These are phyloP conservation scores for Suhomyces tanzawaensis DNA, from an alignment of 805 yeast genomes.

Conservation along the genomic window DNA sequence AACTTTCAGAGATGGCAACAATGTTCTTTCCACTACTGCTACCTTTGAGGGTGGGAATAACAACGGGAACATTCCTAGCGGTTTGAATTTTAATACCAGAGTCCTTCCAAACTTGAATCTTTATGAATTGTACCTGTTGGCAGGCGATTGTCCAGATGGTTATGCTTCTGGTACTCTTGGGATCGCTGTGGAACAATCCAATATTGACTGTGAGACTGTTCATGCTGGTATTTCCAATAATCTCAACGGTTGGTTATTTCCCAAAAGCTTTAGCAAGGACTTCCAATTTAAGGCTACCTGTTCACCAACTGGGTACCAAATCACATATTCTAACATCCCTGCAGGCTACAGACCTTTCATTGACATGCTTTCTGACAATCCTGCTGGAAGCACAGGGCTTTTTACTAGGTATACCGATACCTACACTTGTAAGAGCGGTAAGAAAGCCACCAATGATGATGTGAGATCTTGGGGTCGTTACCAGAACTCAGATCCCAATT, in stretches of 20 bases:
- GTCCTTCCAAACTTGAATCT: constrained; percentile 11
- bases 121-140: constrained; percentile 9
- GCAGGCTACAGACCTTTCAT: constrained; percentile 27
- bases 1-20: constrained; percentile 14
- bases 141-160: constrained; percentile 20
- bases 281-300: constrained; percentile 14
- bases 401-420: constrained; percentile 12
- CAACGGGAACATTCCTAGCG: background rate
- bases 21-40: constrained; percentile 5
- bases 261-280: constrained; percentile 7
- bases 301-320: constrained; percentile 1
- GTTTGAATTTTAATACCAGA: constrained; percentile 2
- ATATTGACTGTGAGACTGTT: constrained; percentile 20
- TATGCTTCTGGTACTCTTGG: constrained; percentile 23
- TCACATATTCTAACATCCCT: constrained; percentile 20
- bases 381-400: background rate
- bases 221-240: constrained; percentile 20
- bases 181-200: constrained; percentile 9
- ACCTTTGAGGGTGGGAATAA: constrained; percentile 3
- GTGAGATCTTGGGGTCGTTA: constrained; percentile 5
- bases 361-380: background rate
- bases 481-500: constrained; percentile 5
- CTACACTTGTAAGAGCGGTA: constrained; percentile 13
- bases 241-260: constrained; percentile 22
- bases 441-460: background rate